Conservation (phyloP, 176 grass and related monocot species). For the Canna indica region DNA sequence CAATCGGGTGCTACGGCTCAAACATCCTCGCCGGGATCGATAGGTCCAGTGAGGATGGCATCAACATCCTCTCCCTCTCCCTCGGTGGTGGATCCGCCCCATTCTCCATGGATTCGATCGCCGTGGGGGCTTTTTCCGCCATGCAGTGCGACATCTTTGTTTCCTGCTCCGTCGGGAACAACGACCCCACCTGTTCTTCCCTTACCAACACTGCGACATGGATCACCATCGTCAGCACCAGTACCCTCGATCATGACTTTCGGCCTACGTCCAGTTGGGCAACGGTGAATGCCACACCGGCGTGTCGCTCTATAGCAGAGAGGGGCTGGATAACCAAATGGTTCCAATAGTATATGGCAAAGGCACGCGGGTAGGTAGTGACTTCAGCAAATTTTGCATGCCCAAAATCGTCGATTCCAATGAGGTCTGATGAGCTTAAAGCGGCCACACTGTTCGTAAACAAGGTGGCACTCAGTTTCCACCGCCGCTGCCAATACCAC, state of each 20-base stretch:
- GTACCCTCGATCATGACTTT: constrained; percentile 58
- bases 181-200: constrained; percentile 40
- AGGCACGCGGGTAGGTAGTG: constrained; percentile 48
- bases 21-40: constrained; percentile 66
- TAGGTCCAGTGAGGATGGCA: constrained; percentile 64
- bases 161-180: constrained; percentile 76
- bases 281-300: constrained; percentile 48
- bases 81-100: constrained; percentile 48
- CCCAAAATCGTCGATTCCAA: constrained; percentile 39
- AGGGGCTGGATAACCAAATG: constrained; percentile 31
- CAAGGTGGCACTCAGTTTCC: too few relatives aligned
- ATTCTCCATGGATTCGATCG: constrained; percentile 55
- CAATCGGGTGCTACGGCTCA: constrained; percentile 52
- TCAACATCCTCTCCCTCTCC: constrained; percentile 71
- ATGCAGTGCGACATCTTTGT: constrained; percentile 55
- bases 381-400: constrained; percentile 67
- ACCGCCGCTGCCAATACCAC: too few relatives aligned
- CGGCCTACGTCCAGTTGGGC: constrained; percentile 39
- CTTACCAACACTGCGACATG: constrained; percentile 68
- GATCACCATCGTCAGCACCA: constrained; percentile 65
- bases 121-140: constrained; percentile 57
- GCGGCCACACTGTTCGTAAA: too few relatives aligned
- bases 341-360: constrained; percentile 53
- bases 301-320: constrained; percentile 54
- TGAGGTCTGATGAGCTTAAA: too few relatives aligned